A percentile compares a stretch with the other conserved stretches of the same genome.
Conservation (phyloP, 257 asterid species). For the Nicotiana knightiana region DNA sequence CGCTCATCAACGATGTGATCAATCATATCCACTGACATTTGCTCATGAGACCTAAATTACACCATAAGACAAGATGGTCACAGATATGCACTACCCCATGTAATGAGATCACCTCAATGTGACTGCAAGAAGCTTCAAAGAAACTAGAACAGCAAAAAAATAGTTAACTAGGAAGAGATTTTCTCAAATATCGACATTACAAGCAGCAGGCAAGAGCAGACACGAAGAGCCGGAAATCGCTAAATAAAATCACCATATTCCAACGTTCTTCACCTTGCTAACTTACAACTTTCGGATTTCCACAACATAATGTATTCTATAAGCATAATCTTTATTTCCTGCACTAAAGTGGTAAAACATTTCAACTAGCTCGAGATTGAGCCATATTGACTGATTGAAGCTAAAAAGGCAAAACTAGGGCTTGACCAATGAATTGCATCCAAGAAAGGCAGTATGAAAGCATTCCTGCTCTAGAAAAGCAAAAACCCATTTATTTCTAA, state of each 20-base stretch:
- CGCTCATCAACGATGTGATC: slow-evolving; percentile 75
- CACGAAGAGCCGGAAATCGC: not conserved
- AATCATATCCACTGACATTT: slow-evolving; percentile 78
- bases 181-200: not conserved
- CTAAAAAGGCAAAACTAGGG: not conserved
- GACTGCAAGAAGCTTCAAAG: slow-evolving; percentile 4
- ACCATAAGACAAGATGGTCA: not conserved
- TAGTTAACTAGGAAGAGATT: not conserved
- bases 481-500: not conserved
- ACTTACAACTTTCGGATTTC: not conserved
- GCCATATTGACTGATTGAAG: not conserved
- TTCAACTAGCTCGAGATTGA: not conserved
- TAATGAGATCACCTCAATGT: not conserved
- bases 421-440: not conserved
- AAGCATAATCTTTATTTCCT: not conserved
- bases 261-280: not conserved
- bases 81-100: not conserved
- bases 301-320: not conserved
- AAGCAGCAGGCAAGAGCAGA: not conserved
- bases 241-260: not conserved
- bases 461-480: not conserved
- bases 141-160: not conserved
- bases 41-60: slow-evolving; percentile 75
- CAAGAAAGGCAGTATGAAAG: not conserved
- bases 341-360: not conserved